A percentile compares a stretch with the other conserved stretches of the same genome.
Conservation (phyloP, 495 filamentous ascomycete species). For the Podospora bellae-mahoneyi region DNA sequence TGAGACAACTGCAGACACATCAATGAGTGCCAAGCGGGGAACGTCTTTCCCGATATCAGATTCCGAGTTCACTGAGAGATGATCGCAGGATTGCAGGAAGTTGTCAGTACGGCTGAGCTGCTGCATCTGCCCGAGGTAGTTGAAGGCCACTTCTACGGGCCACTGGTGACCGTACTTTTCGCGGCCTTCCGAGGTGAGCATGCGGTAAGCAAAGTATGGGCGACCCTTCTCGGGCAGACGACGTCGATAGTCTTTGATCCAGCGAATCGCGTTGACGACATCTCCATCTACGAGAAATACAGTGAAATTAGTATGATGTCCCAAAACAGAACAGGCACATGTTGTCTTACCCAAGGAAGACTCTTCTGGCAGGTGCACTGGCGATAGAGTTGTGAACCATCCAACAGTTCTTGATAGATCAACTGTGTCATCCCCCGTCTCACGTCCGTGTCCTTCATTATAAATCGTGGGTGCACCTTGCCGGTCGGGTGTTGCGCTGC, state of each 20-base stretch:
- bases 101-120: slow-evolving; percentile 48
- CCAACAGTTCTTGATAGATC: slow-evolving; percentile 32
- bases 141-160: slow-evolving; percentile 61
- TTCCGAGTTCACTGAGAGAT: slow-evolving; percentile 37
- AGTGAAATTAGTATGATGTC: not conserved
- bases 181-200: slow-evolving; percentile 39
- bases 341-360: slow-evolving; percentile 19
- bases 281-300: slow-evolving; percentile 11
- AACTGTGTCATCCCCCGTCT: slow-evolving; percentile 24
- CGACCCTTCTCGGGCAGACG: slow-evolving; percentile 36
- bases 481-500: slow-evolving; percentile 24
- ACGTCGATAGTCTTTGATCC: slow-evolving; percentile 28
- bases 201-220: slow-evolving; percentile 33
- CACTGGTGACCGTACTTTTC: slow-evolving; percentile 39
- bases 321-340: not conserved
- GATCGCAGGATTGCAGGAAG: slow-evolving; percentile 47
- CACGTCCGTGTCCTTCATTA: slow-evolving; percentile 36
- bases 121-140: slow-evolving; percentile 49
- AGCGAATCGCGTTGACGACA: slow-evolving; percentile 23
- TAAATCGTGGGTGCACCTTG: slow-evolving; percentile 44
- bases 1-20: slow-evolving; percentile 38
- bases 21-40: slow-evolving; percentile 52
- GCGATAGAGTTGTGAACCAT: slow-evolving; percentile 34
- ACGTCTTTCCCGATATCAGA: slow-evolving; percentile 45
- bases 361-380: slow-evolving; percentile 34